Evolutionary conservation across 1,284 basidiomycete species (phyloP), one percentile per base, ranked within the genome.

Genomic region (Austroboletus niveus): DNA sequence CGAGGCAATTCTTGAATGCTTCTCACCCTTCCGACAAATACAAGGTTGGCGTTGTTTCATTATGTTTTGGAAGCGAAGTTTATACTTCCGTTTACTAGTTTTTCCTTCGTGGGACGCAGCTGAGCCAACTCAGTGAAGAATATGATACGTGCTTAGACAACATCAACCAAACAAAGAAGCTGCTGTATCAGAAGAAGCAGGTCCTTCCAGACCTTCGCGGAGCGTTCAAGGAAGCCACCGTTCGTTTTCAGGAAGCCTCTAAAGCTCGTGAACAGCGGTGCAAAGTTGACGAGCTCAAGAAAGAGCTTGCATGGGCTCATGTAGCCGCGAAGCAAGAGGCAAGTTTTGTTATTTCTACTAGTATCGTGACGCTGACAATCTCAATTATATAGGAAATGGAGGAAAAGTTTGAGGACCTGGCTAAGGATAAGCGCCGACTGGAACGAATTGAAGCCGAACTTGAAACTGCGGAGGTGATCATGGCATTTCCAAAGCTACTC

Each of bases 71-170:
- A n/a, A 27, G 8, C 15, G 4, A 43, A 20, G 9, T 48, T 41
- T 31, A 39, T 45, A 8, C 43, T 29, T n/a, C 43, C 4, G 15
- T 52, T 43, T 40, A 34, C 31, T 64, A 94, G 91, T 94, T 98
- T 69, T 99, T 98, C 80, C 79, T 98, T 41, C 83, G 86, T 31
- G 97, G 97, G 9, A 99, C 96, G 0, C 92, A 94, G 60, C 84
- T 99, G 27, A 84, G 85, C 34, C 89, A 95, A 63, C 84, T 99
- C 22, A 84, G 83, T 6, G 85, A 92, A 29, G 90, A 95, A 66
- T 99, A 99, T 66, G 82, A 89, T 38, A 75, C 80, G 2, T 89
- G 91, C 60, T 71, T 87, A 29, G 75, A 83, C 52, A 90, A 92
- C 63, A 85, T 92, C 59, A 77, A 75, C 17, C 80, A 81, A 57